Percentiles rank a stretch among this genome's conserved stretches.
These are phyloP conservation scores for Naganishia albida DNA, from an alignment of 1,284 basidiomycete genomes.

Conservation along the genomic window DNA sequence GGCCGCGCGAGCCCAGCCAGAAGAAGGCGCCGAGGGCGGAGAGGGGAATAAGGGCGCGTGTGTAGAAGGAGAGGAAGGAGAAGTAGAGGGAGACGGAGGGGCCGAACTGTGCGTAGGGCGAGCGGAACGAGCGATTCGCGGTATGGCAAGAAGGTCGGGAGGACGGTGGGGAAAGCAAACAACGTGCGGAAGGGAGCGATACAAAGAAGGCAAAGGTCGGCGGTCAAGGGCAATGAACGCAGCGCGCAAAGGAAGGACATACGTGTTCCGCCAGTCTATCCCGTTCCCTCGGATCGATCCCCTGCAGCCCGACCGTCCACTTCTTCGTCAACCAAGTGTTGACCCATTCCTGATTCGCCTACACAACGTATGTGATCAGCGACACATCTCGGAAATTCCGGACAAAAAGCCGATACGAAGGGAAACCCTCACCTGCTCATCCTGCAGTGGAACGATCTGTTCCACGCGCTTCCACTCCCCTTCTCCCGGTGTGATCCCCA, in stretches of 20 bases:
- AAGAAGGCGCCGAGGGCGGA: constrained; percentile 47
- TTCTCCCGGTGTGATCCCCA: constrained; percentile 71
- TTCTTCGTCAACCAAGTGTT: constrained; percentile 63
- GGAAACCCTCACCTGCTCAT: constrained; percentile 65
- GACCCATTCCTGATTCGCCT: constrained; percentile 67
- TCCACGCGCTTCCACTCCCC: constrained; percentile 76
- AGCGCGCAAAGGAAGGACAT: too few relatives aligned
- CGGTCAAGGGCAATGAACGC: too few relatives aligned
- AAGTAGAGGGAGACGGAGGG: constrained; percentile 89
- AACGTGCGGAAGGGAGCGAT: constrained; percentile 2
- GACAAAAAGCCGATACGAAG: not conserved
- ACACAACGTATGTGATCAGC: not conserved
- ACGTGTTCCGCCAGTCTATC: constrained; percentile 59
- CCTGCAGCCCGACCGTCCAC: constrained; percentile 61
- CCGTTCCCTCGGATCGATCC: constrained; percentile 58
- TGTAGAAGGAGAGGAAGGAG: constrained; percentile 80
- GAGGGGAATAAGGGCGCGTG: constrained; percentile 67
- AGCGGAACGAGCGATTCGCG: not conserved
- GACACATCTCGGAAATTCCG: not conserved
- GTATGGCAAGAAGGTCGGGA: constrained; percentile 7
- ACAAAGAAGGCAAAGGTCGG: too few relatives aligned
- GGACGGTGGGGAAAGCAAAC: not conserved
- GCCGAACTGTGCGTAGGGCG: constrained; percentile 73
- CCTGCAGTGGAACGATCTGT: constrained; percentile 78
- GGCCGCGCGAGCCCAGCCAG: constrained; percentile 36